These are phyloP conservation scores for Cystofilobasidium macerans DNA, from an alignment of 768 basidiomycete genomes.

Conservation along the genomic window DNA sequence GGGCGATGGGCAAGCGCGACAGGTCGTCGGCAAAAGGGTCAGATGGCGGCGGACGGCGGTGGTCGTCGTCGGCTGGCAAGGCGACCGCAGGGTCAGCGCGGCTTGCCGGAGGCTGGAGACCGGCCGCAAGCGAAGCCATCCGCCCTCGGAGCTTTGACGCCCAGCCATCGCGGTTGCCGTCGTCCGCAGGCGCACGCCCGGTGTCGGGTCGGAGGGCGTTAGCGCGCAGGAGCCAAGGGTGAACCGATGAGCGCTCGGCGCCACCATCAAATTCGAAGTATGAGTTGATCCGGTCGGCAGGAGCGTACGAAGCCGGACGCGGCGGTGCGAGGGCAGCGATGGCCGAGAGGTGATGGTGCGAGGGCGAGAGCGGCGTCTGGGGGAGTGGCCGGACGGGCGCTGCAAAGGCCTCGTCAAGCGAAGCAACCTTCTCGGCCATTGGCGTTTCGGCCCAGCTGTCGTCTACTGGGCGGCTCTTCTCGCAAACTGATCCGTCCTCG, in stretches of 20 bases:
- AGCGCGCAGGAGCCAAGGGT: neutral
- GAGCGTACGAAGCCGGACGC: neutral
- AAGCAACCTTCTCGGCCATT: neutral
- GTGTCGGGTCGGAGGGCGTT: neutral
- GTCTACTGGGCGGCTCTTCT: neutral
- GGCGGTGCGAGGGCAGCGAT: neutral
- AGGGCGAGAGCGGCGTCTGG: neutral
- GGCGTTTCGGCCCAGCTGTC: neutral
- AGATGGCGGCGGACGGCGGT: neutral
- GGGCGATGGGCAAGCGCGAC: neutral
- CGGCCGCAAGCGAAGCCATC: neutral
- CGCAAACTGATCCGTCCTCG: neutral
- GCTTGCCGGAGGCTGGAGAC: neutral
- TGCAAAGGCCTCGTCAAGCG: neutral
- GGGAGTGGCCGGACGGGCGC: neutral
- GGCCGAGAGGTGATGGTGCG: constrained; percentile 1
- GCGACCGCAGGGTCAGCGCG: neutral
- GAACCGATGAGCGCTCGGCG: neutral
- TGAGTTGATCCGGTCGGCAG: neutral
- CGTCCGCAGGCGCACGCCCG: neutral
- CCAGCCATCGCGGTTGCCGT: neutral
- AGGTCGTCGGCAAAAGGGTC: neutral
- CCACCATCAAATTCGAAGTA: constrained; percentile 7
- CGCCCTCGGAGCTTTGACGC: neutral
- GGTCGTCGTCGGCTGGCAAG: neutral